phyloP scores from a whole-genome alignment of 352 stramenopile genomes.

The Blastocystis sp. region DNA sequence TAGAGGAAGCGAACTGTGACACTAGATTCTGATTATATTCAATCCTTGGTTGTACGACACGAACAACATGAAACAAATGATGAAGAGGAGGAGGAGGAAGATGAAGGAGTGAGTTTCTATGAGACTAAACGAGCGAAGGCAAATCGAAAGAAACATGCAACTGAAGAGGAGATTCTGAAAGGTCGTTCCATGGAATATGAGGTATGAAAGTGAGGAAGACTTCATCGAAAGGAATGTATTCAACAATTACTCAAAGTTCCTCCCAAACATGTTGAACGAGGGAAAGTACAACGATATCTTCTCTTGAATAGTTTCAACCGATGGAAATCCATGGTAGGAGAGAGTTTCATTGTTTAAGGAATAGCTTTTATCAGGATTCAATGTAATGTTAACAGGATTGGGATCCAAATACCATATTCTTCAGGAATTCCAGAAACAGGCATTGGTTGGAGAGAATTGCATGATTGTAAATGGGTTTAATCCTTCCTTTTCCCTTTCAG shows the following conservation, averaged over 20 bases:
- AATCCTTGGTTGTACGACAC: not conserved
- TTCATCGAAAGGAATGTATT: not conserved
- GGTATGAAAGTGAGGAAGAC: not conserved
- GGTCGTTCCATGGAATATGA: not conserved
- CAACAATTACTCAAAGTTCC: not conserved
- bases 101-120: conserved; percentile 43
- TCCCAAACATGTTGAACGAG: conserved; percentile 36
- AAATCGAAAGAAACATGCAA: not conserved
- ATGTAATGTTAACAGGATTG: conserved; percentile 15
- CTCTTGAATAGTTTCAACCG: not conserved
- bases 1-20: not conserved
- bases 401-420: conserved; percentile 6
- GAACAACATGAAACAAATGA: not conserved
- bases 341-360: not conserved
- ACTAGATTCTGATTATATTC: not conserved
- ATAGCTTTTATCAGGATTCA: conserved; percentile 26
- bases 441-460: not conserved
- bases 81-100: not conserved
- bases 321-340: not conserved
- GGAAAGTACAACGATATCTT: conserved; percentile 22
- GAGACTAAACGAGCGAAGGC: conserved; percentile 27
- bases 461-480: conserved; percentile 25
- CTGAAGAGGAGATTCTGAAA: not conserved
- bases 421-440: not conserved
- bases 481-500: not conserved